Evolutionary conservation across 2,329 filamentous ascomycete species (phyloP), one percentile per base, ranked within the genome.

Genomic region (Dactylellina cionopaga): DNA sequence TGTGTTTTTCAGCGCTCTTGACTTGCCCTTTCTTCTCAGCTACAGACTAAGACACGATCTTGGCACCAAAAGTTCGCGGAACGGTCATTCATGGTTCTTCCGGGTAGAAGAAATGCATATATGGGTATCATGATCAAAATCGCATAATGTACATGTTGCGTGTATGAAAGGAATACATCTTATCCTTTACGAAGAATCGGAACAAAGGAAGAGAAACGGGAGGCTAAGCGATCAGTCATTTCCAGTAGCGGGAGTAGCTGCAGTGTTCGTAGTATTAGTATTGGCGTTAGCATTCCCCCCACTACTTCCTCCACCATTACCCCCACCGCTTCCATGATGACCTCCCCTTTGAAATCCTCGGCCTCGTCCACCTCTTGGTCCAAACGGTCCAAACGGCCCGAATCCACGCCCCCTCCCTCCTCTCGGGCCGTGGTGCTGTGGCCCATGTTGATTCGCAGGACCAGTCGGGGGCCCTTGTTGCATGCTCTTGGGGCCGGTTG

Each of bases 321-420:
- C 33, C 74, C 71, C 74, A 60, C 75, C 1, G 75, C 79, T 39
- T 75, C 76, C n/a, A 70, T 70, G 62, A 22, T 62, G 49, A 7
- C 75, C 70, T 55, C 76, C 70, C 59, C 75, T 54, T 5, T 43
- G 33, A n/a, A 51, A 46, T 10, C 76, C 68, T 44, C 66, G 52
- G 10, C 70, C 72, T 39, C 74, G 68, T 5, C 68, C 74, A 1
- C 75, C 76, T 52, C 74, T 74, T 1, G 74, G 71, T n/a, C 70
- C 74, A 15, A 65, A 71, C 0, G 58, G 51, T 4, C 63, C 63
- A 17, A 58, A 68, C 1, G 44, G 44, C 3, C 65, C 65, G 15
- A 72, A 72, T 13, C 68, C 68, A 5, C 68, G 52, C 13, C 68
- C 66, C 17, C 68, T 51, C 10, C 60, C 43, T n/a, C 76, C 63